Evolutionary conservation across 2,329 filamentous ascomycete species (phyloP).

Genomic region (Penicillium sp.): DNA sequence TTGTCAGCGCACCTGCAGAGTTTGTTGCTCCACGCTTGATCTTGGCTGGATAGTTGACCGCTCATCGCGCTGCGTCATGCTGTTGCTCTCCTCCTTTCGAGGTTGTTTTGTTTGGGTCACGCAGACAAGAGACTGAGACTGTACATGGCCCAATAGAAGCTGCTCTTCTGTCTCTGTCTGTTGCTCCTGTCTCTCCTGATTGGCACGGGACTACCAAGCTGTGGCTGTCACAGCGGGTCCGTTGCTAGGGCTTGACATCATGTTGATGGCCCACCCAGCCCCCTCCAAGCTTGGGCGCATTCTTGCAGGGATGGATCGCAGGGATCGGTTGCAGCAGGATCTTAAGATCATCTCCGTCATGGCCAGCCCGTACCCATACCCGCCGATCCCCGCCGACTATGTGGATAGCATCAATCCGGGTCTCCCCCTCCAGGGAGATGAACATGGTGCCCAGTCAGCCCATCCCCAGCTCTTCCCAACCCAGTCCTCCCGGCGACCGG

Average conservation of each 20-base stretch:
- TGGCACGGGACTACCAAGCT: slow-evolving; percentile 2
- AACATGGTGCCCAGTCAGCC: slow-evolving; percentile 14
- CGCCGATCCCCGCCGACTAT: slow-evolving; percentile 15
- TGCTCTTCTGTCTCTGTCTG: not conserved
- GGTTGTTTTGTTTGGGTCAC: not conserved
- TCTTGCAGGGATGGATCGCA: slow-evolving; percentile 9
- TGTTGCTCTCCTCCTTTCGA: too few species aligned
- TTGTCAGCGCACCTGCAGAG: slow-evolving; percentile 23
- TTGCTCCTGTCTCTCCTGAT: slow-evolving; percentile 5
- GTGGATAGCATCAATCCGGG: slow-evolving; percentile 15
- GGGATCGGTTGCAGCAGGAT: too few species aligned
- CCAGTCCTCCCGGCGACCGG: too few species aligned
- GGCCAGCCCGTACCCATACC: slow-evolving; percentile 14
- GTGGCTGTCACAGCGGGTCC: slow-evolving; percentile 7
- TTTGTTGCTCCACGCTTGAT: slow-evolving; percentile 6
- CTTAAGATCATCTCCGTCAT: slow-evolving; percentile 4
- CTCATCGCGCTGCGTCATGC: slow-evolving; percentile 1
- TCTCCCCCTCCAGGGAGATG: slow-evolving; percentile 10
- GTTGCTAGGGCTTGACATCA: slow-evolving; percentile 18
- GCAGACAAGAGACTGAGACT: too few species aligned
- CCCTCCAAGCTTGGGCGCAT: not conserved
- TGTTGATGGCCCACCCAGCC: slow-evolving; percentile 13
- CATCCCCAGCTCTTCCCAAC: not conserved
- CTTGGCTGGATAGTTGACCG: too few species aligned
- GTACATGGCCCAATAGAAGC: not conserved